These are phyloP conservation scores for Thinopyrum elongatum DNA, from an alignment of 176 grass and related monocot genomes.

Conservation along the genomic window DNA sequence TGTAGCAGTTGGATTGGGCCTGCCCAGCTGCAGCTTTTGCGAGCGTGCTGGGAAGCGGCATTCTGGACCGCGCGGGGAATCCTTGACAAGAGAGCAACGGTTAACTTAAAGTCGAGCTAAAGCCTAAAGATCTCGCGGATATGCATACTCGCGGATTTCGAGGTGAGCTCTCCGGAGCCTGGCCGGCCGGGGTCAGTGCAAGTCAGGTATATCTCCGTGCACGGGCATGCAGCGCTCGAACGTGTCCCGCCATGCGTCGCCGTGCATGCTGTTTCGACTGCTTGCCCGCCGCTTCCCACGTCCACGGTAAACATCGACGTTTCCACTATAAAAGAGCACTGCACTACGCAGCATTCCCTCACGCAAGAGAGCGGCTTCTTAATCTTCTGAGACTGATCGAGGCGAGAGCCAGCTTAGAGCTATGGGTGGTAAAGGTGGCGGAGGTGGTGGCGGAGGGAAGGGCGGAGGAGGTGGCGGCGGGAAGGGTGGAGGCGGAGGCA, in stretches of 20 bases:
- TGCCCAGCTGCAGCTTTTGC: too few species aligned
- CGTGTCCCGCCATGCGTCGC: constrained; percentile 6
- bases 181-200: not conserved
- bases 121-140: not conserved
- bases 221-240: not conserved
- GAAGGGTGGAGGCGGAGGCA: not conserved
- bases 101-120: not conserved
- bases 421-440: not conserved
- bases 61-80: too few species aligned
- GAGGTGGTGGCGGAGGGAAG: not conserved
- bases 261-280: not conserved
- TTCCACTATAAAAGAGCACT: not conserved
- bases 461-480: not conserved
- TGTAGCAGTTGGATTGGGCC: too few species aligned
- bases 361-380: not conserved
- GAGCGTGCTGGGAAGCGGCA: too few species aligned
- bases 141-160: not conserved
- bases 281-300: not conserved
- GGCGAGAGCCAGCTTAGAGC: not conserved
- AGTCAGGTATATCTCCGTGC: not conserved
- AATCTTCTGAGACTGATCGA: not conserved
- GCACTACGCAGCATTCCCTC: not conserved
- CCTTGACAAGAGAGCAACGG: too few species aligned
- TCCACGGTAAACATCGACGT: not conserved
- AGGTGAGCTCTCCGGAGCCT: not conserved